Percentiles rank a stretch among this genome's conserved stretches.
phyloP scores from a whole-genome alignment of 2,329 filamentous ascomycete species.

The Pseudogymnoascus sp. region DNA sequence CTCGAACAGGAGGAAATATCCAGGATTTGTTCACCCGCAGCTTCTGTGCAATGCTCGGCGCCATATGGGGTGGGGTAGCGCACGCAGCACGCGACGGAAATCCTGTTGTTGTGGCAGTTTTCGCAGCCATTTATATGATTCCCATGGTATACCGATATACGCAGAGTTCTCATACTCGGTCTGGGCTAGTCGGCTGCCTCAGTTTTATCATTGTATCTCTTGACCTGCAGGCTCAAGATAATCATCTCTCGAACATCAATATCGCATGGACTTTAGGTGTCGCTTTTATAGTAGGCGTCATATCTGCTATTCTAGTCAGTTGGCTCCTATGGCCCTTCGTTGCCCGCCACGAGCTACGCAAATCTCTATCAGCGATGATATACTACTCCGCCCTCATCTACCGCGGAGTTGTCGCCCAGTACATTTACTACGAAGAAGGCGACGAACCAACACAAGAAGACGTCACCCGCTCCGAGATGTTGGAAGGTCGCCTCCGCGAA shows the following conservation, averaged over 20 bases:
- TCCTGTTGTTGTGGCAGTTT: constrained; percentile 47
- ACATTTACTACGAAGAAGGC: constrained; percentile 52
- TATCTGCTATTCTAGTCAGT: constrained; percentile 48
- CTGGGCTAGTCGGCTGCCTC: constrained; percentile 51
- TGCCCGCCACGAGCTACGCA: constrained; percentile 50
- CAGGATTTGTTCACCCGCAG: constrained; percentile 49
- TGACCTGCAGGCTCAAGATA: constrained; percentile 22
- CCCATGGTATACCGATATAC: constrained; percentile 53
- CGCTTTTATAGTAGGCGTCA: constrained; percentile 46
- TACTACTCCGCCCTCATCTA: constrained; percentile 53
- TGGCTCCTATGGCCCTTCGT: constrained; percentile 57
- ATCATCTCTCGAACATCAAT: constrained; percentile 28
- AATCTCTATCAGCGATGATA: constrained; percentile 48
- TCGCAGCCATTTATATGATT: constrained; percentile 50
- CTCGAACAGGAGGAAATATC: constrained; percentile 48
- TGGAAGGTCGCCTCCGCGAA: constrained; percentile 53
- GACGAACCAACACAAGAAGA: constrained; percentile 45
- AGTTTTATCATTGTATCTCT: constrained; percentile 50
- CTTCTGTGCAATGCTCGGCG: constrained; percentile 43
- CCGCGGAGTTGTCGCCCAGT: constrained; percentile 45
- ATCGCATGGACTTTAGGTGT: constrained; percentile 43
- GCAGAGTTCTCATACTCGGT: constrained; percentile 49
- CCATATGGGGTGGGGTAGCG: constrained; percentile 47
- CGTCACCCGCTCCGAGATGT: constrained; percentile 46
- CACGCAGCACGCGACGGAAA: constrained; percentile 45